Conservation (phyloP, 106 monocot genomes). For the Platanthera guangdongensis region DNA sequence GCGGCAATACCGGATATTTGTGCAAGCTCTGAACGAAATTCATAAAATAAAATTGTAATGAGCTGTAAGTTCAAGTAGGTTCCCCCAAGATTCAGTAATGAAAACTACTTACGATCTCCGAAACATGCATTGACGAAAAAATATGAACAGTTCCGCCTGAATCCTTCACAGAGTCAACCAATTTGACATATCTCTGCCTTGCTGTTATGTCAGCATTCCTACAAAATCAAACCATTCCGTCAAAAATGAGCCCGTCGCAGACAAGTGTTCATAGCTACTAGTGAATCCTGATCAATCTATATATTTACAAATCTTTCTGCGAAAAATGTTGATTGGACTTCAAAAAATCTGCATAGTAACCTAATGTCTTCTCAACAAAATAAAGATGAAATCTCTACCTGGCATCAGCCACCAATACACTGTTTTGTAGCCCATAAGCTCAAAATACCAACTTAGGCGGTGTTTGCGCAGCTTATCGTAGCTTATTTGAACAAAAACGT, state of each 20-base stretch:
- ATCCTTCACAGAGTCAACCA: constrained; percentile 79
- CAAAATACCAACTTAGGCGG: too few relatives aligned
- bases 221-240: constrained; percentile 9
- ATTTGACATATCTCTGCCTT: constrained; percentile 68
- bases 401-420: background rate
- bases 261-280: background rate
- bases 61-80: background rate
- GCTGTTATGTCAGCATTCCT: constrained; percentile 65
- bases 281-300: background rate
- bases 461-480: too few relatives aligned
- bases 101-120: constrained; percentile 68
- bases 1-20: constrained; percentile 87
- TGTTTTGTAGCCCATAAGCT: too few relatives aligned
- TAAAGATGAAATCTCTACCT: background rate
- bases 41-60: background rate
- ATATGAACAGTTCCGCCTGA: constrained; percentile 66
- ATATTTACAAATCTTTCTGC: background rate
- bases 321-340: background rate
- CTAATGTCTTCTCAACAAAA: background rate
- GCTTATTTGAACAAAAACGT: too few relatives aligned
- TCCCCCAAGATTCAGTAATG: background rate
- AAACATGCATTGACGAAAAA: constrained; percentile 92
- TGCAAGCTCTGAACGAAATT: constrained; percentile 52
- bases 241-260: background rate
- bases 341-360: background rate